Base-by-base conservation (phyloP, 257 asterid genomes). In the Henckelia pumila region DNA sequence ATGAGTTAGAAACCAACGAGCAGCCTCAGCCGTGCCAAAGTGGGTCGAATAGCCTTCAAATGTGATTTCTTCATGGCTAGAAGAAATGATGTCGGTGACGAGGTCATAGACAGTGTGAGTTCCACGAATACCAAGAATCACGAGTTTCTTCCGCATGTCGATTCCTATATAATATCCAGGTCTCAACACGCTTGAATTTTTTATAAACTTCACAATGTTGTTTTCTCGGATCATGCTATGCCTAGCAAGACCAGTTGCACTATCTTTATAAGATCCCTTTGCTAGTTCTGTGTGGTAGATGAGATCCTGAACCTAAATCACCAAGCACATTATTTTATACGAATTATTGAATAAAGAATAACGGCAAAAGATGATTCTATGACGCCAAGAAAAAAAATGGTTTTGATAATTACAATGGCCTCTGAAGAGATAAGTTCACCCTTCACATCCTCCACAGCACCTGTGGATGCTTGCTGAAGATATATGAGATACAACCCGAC, bases 11-110 rank as follows among this genome's bases (percentile, higher is more conserved):
- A 94, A 94, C 97, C 96, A 94, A 52, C 95, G 89, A 70, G 96
- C 95, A 64, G 97, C 96, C 88, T 91, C 97, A 59, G 96, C 91
- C 11, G 93, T 83, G 55, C 99, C 99, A 68, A 83, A 94, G 78
- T 94, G 99, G 56, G 95, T 77, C 13, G 95, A 84, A 77, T 85
- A 88, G 63, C 97, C 96, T 72, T 94, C 96, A 28, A 56, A 77
- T 7, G 96, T 82, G 67, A 85, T 67, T 73, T 88, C 99, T 68
- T 91, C 96, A 52, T 86, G 86, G 79, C 96, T 89, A 32, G 95
- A 87, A 61, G 95, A 81, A 74, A 88, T 79, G 26, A 88, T 76
- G 62, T 94, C 96, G 0, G 99, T 91, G 68, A 94, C 79, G 63
- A 94, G 88, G 76, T 94, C 97, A 70, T 82, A 88, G 30, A 88